Evolutionary conservation across 2,329 filamentous ascomycete genomes (phyloP).

Genomic region (Aspergillus novofumigatus): DNA sequence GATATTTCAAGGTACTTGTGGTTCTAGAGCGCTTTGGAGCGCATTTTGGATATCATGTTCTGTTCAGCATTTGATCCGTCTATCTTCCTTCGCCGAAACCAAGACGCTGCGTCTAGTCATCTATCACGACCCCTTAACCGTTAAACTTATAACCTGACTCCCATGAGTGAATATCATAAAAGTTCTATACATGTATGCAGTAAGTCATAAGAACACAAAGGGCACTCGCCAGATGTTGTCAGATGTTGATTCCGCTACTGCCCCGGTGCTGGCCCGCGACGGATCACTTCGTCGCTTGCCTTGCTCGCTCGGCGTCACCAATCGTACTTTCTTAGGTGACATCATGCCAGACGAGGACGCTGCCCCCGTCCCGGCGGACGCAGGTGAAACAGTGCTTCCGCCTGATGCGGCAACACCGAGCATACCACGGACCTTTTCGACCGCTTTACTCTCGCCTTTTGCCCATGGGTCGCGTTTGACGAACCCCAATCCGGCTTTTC

Average conservation of each 20-base stretch:
- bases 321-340: constrained; percentile 43
- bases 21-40: background rate
- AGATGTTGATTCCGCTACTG: constrained; percentile 6
- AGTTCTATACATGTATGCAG: background rate
- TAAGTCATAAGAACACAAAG: background rate
- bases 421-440: constrained; percentile 44
- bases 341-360: constrained; percentile 30
- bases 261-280: constrained; percentile 19
- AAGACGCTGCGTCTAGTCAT: background rate
- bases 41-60: background rate
- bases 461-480: constrained; percentile 44
- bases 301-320: constrained; percentile 44
- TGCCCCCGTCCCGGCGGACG: constrained; percentile 18
- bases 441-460: constrained; percentile 43
- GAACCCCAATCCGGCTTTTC: constrained; percentile 30
- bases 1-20: background rate
- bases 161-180: background rate
- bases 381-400: constrained; percentile 18
- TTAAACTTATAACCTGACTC: background rate
- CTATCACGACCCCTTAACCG: background rate
- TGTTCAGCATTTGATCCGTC: background rate
- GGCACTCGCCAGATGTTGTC: background rate
- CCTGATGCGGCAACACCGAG: constrained; percentile 30
- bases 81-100: background rate
- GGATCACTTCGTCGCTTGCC: constrained; percentile 22